phyloP scores from a whole-genome alignment of 208 protist genomes.

The Trichomonas tenax region DNA sequence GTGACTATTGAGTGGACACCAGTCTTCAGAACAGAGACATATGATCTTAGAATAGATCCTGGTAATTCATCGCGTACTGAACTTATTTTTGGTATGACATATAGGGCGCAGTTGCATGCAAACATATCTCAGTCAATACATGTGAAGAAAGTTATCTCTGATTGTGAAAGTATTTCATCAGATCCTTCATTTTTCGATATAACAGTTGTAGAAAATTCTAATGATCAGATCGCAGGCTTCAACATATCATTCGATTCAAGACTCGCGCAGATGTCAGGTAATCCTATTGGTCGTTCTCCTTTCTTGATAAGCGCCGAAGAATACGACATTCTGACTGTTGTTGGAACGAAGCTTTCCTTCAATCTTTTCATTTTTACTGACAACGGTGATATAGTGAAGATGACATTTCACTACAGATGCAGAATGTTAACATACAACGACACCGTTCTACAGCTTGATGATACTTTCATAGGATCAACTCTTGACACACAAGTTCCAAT shows the following conservation, averaged over 20 bases:
- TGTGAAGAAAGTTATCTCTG: too few species aligned
- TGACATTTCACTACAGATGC: neutral
- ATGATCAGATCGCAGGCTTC: neutral
- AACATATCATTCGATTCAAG: neutral
- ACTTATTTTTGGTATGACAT: neutral
- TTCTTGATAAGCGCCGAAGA: neutral
- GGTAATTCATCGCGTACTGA: too few species aligned
- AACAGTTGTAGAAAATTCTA: too few species aligned
- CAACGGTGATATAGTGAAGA: neutral
- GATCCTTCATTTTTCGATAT: too few species aligned
- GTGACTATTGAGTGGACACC: neutral
- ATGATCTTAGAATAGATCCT: too few species aligned
- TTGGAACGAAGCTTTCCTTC: neutral
- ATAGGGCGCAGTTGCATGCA: neutral
- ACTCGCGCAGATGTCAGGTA: neutral
- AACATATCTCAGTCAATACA: too few species aligned
- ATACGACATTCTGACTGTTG: neutral
- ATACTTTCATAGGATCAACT: neutral
- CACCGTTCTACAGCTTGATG: neutral
- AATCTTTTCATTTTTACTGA: neutral
- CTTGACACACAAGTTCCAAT: neutral
- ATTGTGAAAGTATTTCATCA: too few species aligned
- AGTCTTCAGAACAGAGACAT: too few species aligned
- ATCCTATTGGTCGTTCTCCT: neutral
- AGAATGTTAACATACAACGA: neutral